These are phyloP conservation scores for Colletotrichum horii DNA, from an alignment of 2,329 filamentous ascomycete species.

Conservation along the genomic window DNA sequence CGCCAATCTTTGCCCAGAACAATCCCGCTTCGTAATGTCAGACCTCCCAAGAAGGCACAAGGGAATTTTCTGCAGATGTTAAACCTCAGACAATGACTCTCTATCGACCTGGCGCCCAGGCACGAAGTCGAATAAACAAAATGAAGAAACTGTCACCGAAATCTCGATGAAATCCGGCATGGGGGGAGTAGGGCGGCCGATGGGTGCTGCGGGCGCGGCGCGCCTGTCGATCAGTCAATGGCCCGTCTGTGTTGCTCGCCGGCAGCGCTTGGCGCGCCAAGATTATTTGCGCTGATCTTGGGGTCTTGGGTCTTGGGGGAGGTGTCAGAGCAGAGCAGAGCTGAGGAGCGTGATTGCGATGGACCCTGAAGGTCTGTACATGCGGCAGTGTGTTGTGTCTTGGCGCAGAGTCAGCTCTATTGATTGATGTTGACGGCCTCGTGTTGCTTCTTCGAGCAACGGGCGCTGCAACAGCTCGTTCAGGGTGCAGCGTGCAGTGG, in stretches of 20 bases:
- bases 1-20: neutral
- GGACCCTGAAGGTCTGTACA: neutral
- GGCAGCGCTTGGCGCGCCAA: neutral
- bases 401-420: neutral
- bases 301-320: neutral
- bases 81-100: neutral
- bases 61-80: neutral
- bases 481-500: neutral
- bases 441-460: neutral
- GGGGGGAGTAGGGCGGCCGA: neutral
- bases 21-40: neutral
- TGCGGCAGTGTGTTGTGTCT: neutral
- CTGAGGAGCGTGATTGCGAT: neutral
- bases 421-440: neutral
- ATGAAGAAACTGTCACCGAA: neutral
- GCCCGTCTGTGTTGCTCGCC: neutral
- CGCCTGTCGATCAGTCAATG: neutral
- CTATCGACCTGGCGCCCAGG: neutral
- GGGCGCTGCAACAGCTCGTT: neutral
- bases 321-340: neutral
- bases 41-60: fast-evolving
- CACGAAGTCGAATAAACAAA: neutral
- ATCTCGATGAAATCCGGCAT: neutral
- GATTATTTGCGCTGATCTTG: neutral
- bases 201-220: neutral